Evolutionary conservation across 768 basidiomycete genomes (phyloP).

Genomic region (Grammothele lineata): DNA sequence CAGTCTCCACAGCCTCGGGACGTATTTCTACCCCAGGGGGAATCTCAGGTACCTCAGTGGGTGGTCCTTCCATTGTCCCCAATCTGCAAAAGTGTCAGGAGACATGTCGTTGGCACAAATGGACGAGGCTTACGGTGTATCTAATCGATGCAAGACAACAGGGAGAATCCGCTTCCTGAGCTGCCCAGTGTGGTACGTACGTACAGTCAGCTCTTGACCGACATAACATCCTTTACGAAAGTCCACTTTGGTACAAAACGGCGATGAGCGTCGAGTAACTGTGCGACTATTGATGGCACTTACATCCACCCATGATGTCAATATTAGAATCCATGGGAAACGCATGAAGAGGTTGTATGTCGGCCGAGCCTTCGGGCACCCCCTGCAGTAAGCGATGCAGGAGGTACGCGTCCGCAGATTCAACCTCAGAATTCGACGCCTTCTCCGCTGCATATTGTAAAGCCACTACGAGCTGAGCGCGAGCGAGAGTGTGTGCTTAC

Average conservation of each 20-base stretch:
- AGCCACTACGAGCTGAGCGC: too few species aligned
- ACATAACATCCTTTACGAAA: conserved; percentile 98
- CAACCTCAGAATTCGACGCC: conserved; percentile 51
- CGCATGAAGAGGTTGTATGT: conserved; percentile 72
- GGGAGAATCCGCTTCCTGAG: conserved; percentile 89
- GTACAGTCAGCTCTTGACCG: conserved; percentile 94
- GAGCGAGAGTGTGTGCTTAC: conserved; percentile 54
- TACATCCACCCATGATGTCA: conserved; percentile 92
- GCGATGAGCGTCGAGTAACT: conserved; percentile 2
- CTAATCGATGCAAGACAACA: conserved; percentile 49
- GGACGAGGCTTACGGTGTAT: conserved; percentile 25
- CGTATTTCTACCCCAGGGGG: too few species aligned
- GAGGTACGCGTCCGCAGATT: conserved; percentile 54
- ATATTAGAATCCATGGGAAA: conserved; percentile 95
- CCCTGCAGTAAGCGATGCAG: conserved; percentile 78
- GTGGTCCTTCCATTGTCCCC: conserved; percentile 16
- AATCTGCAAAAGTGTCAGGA: conserved; percentile 8
- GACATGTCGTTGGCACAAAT: too few species aligned
- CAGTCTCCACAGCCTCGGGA: too few species aligned
- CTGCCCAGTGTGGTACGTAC: conserved; percentile 92
- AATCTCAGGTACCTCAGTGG: too few species aligned
- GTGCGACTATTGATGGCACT: conserved; percentile 27
- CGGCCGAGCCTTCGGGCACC: conserved; percentile 80
- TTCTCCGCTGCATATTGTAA: conserved; percentile 44
- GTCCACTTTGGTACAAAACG: conserved; percentile 53